Evolutionary conservation across 2,329 filamentous ascomycete species (phyloP), one percentile per base, ranked within the genome.

Genomic region (Exutisphaerella laricina): DNA sequence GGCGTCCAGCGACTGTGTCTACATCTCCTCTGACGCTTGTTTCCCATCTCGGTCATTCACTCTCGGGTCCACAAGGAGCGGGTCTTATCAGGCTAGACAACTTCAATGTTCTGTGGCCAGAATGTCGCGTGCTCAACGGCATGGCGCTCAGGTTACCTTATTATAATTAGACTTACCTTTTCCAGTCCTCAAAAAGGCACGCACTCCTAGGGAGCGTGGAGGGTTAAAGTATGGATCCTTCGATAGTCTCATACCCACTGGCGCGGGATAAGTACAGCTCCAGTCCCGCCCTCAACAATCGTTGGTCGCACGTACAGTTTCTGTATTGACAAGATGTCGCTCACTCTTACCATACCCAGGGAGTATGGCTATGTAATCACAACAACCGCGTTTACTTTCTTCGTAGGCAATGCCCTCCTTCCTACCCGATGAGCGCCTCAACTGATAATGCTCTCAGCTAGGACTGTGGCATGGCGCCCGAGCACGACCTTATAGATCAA

Each of bases 321-420:
- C 40, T 8, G 21, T 41, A 42, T 20, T 10, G 33, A 12, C 32
- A 46, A 38, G 5, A 52, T 52, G 50, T 42, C 50, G 10, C 30
- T 66, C 41, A 57, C 64, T 21, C 61, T 75, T 51, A 64, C 61
- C 21, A 43, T 75, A 25, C 70, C 71, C 17, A 62, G 66, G 20
- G 69, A 71, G 58, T 74, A 74, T 56, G 71, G 79, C 62, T 73
- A 73, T 59, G 74, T 78, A 61, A 66, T 79, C 57, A 65, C 69
- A 55, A 65, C 77, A 51, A 70, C 73, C 25, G 68, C 77, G 48
- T 70, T 71, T 44, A 74, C 70, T 47, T 75, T 78, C 58, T 56
- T 79, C 56, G 58, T 59, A 43, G 17, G 52, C 43, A 13, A 17
- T 12, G n/a, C 10, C 29, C 8, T 18, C 18, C 6, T 7, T 9